A percentile compares a stretch with the other conserved stretches of the same genome.
These are phyloP conservation scores for Limtongia smithiae DNA, from an alignment of 805 yeast species.

Conservation along the genomic window DNA sequence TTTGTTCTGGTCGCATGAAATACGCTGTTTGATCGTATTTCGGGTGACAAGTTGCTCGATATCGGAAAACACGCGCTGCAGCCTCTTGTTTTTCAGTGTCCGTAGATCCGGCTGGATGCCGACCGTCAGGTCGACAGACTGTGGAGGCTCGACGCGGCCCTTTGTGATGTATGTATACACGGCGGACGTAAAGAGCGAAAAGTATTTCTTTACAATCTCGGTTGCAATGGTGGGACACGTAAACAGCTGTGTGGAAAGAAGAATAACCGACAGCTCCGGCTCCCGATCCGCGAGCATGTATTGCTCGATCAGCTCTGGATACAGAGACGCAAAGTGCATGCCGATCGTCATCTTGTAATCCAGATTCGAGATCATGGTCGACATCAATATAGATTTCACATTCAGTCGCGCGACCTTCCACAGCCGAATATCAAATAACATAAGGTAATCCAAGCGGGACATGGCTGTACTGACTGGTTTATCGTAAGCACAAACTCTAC, in stretches of 20 bases:
- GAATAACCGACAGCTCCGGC: constrained; percentile 75
- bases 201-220: constrained; percentile 56
- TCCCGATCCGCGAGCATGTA: constrained; percentile 76
- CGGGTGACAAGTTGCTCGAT: constrained; percentile 72
- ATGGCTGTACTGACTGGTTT: constrained; percentile 2
- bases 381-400: constrained; percentile 62
- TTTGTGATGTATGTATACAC: constrained; percentile 60
- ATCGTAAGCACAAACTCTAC: too few relatives aligned
- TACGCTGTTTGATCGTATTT: constrained; percentile 51
- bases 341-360: constrained; percentile 57
- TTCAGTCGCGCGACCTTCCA: constrained; percentile 60
- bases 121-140: constrained; percentile 39
- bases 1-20: constrained; percentile 46
- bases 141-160: constrained; percentile 48
- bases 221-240: constrained; percentile 82
- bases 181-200: constrained; percentile 58
- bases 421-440: constrained; percentile 63
- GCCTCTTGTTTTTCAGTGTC: constrained; percentile 61
- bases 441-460: constrained; percentile 35
- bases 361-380: constrained; percentile 59
- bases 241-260: constrained; percentile 78
- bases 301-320: constrained; percentile 69
- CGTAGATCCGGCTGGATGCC: constrained; percentile 38
- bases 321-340: constrained; percentile 78
- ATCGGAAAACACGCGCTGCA: constrained; percentile 78